Base-by-base conservation (phyloP, 805 yeast genomes). In the Candida railenensis region DNA sequence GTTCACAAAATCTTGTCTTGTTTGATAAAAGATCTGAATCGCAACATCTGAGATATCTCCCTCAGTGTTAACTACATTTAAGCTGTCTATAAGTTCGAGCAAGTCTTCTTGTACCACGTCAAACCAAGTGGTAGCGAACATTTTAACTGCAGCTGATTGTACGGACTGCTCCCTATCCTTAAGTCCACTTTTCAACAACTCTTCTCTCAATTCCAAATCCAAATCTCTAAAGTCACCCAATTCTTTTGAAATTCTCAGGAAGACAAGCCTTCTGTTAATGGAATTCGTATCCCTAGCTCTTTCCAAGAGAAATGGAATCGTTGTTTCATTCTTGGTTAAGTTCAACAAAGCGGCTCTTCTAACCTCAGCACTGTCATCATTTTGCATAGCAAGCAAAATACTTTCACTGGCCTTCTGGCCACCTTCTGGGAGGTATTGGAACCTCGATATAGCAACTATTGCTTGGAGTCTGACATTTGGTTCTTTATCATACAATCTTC, bases 291-390 rank as follows among this genome's bases (percentile, higher is more conserved):
- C 99, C 47, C 96, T 76, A 0, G 96, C 96, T 48, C 97, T 76
- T 58, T 85, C 94, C 32, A 90, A 67, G 1, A 89, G 67, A 46
- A 71, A 74, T 1, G 85, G 81, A 16, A 80, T 67, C 0, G 90
- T 84, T 1, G 56, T 53, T 3, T 65, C 55, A 37, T 76, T 77
- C 53, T 82, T 84, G 20, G 76, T 81, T 28, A 92, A 62, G 59
- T 89, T 87, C 38, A 85, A 67, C 56, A 90, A 66, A 0, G 92
- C 92, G 0, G 95, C 90, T 49, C 96, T 75, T 53, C 98, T 76
- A 1, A 91, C 96, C 51, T 94, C 98, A 0, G 96, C 83, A 55
- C 85, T 85, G 2, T 88, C 78, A 65, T 92, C 99, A 57, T 85
- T 80, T 56, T 82, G 85, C 54, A 89, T 71, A 0, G 83, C 74